These are phyloP conservation scores for Fusarium chuoi DNA, from an alignment of 2,329 filamentous ascomycete genomes.

Conservation along the genomic window DNA sequence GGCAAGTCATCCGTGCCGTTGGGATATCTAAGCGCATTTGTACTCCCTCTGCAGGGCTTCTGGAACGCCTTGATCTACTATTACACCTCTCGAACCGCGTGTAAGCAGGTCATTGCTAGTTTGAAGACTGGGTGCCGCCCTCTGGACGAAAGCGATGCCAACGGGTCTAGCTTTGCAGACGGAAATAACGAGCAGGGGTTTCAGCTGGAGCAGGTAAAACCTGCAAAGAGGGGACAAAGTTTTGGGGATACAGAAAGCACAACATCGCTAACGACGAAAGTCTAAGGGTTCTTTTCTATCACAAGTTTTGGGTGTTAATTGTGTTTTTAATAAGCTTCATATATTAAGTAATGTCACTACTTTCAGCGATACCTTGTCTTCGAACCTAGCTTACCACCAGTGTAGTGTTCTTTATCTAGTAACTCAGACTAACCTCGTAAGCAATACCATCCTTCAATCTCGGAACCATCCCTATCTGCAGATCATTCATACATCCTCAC, in stretches of 20 bases:
- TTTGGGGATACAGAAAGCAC: not conserved
- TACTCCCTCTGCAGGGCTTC: not conserved
- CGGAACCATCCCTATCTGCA: too few species aligned
- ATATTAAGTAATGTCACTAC: not conserved
- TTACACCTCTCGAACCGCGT: slow-evolving; percentile 8
- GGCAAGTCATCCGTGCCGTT: not conserved
- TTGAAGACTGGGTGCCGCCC: not conserved
- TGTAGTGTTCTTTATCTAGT: not conserved
- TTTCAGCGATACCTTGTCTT: not conserved
- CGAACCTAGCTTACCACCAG: not conserved
- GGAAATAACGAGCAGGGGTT: not conserved
- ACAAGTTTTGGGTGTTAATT: not conserved
- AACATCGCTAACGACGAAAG: not conserved
- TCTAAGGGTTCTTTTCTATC: not conserved
- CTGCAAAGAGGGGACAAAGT: not conserved
- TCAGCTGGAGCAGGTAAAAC: not conserved
- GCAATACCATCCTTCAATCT: not conserved
- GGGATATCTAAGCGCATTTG: slow-evolving; percentile 5
- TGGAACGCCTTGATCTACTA: slow-evolving; percentile 21
- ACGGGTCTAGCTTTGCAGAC: slow-evolving; percentile 10
- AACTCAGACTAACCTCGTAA: not conserved
- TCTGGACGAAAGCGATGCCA: slow-evolving; percentile 3
- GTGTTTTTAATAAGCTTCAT: not conserved
- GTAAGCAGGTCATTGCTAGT: slow-evolving; percentile 1
- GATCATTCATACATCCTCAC: not conserved